Conservation (phyloP, 2,329 filamentous ascomycete species). For the Amauroascus verrucosus region DNA sequence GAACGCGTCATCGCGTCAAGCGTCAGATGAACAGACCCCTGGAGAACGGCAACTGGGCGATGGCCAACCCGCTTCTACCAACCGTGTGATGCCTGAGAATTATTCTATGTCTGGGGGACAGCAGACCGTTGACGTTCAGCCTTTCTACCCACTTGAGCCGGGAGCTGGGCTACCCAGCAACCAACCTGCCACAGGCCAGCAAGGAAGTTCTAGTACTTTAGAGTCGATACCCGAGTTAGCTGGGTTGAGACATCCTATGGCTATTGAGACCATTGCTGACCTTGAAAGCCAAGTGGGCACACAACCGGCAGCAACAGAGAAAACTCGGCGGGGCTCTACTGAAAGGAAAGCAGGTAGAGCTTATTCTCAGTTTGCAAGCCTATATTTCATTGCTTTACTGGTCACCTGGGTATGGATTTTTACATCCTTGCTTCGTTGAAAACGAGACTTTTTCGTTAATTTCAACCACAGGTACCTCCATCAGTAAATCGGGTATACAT, state of each 20-base stretch:
- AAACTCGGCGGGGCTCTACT: constrained; percentile 5
- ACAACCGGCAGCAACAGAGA: not conserved
- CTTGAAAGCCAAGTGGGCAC: not conserved
- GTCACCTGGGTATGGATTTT: constrained; percentile 32
- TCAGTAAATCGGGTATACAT: constrained; percentile 70
- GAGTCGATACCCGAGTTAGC: not conserved
- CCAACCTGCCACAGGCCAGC: no score
- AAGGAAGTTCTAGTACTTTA: not conserved
- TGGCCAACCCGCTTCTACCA: not conserved
- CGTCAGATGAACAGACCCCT: not conserved
- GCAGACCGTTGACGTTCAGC: not conserved
- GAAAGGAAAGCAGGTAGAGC: constrained; percentile 32
- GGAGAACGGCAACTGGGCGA: not conserved
- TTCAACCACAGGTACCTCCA: constrained; percentile 47
- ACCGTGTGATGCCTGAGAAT: not conserved
- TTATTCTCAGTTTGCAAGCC: constrained; percentile 32
- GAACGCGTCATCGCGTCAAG: not conserved
- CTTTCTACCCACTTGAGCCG: not conserved
- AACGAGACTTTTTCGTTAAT: no score
- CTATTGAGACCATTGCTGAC: not conserved
- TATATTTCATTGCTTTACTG: constrained; percentile 35
- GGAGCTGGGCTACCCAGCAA: not conserved
- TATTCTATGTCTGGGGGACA: not conserved
- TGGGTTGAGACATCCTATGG: not conserved
- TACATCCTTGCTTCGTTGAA: no score